Base-by-base conservation (phyloP, 2,329 filamentous ascomycete species). In the Gaeumannomyces sp. region DNA sequence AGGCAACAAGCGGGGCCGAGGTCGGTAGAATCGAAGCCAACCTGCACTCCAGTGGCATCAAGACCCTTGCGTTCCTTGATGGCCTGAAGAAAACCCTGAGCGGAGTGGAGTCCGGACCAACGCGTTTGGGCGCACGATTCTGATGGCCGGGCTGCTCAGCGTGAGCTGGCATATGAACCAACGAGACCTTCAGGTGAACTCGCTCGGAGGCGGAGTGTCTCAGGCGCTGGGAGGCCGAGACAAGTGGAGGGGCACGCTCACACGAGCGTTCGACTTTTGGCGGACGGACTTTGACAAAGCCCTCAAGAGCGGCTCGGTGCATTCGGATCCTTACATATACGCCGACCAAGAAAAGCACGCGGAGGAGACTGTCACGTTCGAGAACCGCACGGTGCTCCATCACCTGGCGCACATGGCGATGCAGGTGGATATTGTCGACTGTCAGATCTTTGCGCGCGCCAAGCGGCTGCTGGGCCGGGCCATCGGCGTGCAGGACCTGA, bases 141-240 rank as follows among this genome's bases (percentile, higher is more conserved):
- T 99, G 63, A 98, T 98, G 93, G 90, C 94, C 1, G 95, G 95
- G 0, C 79, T 99, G 33, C 81, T 98, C 29, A 97, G 92, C 69
- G 92, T 98, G 35, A 95, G 91, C 72, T 98, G 93, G 92, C 94
- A 98, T 75, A 94, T 98, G 90, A 95, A 96, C 73, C 93, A 98
- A 75, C 86, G 94, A 72, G 95, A 98, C 74, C 84, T 97, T 19
- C 94, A 97, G 77, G 90, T 97, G 66, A 94, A 89, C 73, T 93
- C 93, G 0, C 83, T 98, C 0, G 93, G 86, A 7, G 80, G 79
- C 1, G 81, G 90, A 16, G 91, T 93, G 14, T 86, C 87, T 0
- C 87, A 89, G 70, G 89, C 92, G 0, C 83, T 97, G 1, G 94
- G 94, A 4, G 93, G 90, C 3, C 88, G 93, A 27, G 93, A 96